Base-by-base conservation (phyloP, 2,329 filamentous ascomycete genomes). In the Claviceps humidiphila region DNA sequence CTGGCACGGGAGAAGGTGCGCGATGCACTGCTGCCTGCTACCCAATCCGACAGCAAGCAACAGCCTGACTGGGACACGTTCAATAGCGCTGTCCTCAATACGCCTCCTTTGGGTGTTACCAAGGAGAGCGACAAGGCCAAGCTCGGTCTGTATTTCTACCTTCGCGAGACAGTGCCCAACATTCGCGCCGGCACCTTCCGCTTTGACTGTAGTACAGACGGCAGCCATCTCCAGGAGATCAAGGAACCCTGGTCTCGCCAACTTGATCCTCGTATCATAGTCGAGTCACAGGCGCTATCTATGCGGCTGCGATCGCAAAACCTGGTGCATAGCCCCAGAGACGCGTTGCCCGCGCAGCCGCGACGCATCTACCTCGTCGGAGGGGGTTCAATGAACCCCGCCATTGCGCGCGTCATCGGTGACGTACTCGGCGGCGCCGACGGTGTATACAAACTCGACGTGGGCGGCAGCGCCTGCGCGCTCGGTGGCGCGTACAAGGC, bases 401-500 rank as follows among this genome's bases (percentile, higher is more conserved):
- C 91, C 48, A 96, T 97, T 60, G 87, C 89, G 5, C 77, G 83
- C 54, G 81, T 94, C 47, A 79, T 90, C 4, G 91, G 89, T 26
- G 84, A 95, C 61, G 89, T 97, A 2, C 79, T 98, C 2, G 93
- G 93, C 50, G 88, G 88, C 38, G 78, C 77, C 2, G 93, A 97
- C 57, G 93, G 93, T 24, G 87, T 97, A 26, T 98, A 89, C 71
- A 87, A 85, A 68, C 80, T 98, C 14, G 90, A 97, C 64, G 89
- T 97, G 5, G 91, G 93, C 26, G 89, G 90, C 26, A 96, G 95
- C 70, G 91, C 93, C 2, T 98, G 93, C 69, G 93, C 91, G 11
- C 71, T 97, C 14, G 93, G 93, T 14, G 89, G 89, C 6, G 91
- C 91, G 26, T 96, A 97, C 71, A 97, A 97, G 71, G 91, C 93